Evolutionary conservation across 345 rosid species (phyloP).

Genomic region (Ceriops zippeliana): DNA sequence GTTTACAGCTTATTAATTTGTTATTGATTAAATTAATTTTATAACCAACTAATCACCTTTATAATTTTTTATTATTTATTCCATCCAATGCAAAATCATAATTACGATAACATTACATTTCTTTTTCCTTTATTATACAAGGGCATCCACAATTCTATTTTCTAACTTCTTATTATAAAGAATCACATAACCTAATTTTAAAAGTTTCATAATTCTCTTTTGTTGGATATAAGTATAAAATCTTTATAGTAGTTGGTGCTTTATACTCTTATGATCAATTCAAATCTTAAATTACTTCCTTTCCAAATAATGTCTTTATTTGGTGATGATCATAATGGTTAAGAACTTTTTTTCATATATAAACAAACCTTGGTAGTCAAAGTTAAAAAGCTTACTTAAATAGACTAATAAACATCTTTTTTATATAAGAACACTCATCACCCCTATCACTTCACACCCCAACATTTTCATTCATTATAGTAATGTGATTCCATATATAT

Average conservation of each 20-base stretch:
- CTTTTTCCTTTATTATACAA: not conserved
- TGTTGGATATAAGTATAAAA: not conserved
- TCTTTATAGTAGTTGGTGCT: not conserved
- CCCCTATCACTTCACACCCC: no score
- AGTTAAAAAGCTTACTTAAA: not conserved
- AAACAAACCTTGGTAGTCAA: fast-evolving
- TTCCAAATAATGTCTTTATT: not conserved
- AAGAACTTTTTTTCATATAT: not conserved
- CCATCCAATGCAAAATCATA: not conserved
- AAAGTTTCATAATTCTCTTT: not conserved
- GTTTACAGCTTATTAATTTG: not conserved
- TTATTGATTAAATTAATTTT: not conserved
- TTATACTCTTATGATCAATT: not conserved
- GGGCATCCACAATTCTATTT: not conserved
- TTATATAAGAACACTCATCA: not conserved
- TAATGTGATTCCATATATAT: no score
- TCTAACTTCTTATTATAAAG: not conserved
- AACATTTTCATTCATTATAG: no score
- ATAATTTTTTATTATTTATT: not conserved
- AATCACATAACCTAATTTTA: not conserved
- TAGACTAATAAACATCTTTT: not conserved
- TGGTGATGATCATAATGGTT: not conserved
- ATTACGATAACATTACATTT: not conserved
- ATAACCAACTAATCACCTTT: not conserved
- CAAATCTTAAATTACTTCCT: not conserved